A percentile compares a stretch with the other conserved stretches of the same genome.
These are phyloP conservation scores for Amylostereum chailletii DNA, from an alignment of 1,284 basidiomycete species.

Conservation along the genomic window DNA sequence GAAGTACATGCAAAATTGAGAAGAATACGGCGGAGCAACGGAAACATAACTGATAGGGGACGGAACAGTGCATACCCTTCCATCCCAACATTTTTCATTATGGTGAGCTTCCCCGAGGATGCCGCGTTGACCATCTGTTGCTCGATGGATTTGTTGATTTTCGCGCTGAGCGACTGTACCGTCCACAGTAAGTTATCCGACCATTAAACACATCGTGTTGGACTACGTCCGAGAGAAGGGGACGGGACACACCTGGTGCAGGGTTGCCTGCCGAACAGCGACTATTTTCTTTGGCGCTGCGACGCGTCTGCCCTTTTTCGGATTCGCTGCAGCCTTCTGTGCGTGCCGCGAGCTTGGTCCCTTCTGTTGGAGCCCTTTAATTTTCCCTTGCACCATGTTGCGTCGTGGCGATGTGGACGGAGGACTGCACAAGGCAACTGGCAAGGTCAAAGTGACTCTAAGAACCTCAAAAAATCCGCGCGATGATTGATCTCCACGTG, in stretches of 20 bases:
- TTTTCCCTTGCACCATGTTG: conserved; percentile 51
- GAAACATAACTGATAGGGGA: not conserved
- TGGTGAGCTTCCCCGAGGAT: conserved; percentile 75
- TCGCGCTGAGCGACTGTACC: conserved; percentile 68
- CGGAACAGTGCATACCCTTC: conserved; percentile 33
- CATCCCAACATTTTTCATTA: conserved; percentile 65
- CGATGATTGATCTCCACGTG: no score
- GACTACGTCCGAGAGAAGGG: conserved; percentile 1
- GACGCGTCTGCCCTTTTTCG: conserved; percentile 65
- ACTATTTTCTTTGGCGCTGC: conserved; percentile 67
- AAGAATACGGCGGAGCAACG: not conserved
- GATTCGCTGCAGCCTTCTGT: conserved; percentile 50
- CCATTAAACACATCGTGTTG: no score
- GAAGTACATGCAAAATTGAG: not conserved
- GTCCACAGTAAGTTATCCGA: no score
- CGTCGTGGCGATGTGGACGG: not conserved
- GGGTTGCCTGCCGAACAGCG: conserved; percentile 57
- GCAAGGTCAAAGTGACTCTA: conserved; percentile 4
- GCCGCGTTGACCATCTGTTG: conserved; percentile 85
- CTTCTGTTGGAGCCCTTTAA: conserved; percentile 56
- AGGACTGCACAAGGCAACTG: not conserved
- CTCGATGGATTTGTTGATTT: conserved; percentile 86
- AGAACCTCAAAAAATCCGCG: no score
- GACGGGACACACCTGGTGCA: conserved; percentile 48
- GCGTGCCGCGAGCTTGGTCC: conserved; percentile 42